Evolutionary conservation across 352 stramenopile genomes (phyloP).

Genomic region (Bremia lactucae): DNA sequence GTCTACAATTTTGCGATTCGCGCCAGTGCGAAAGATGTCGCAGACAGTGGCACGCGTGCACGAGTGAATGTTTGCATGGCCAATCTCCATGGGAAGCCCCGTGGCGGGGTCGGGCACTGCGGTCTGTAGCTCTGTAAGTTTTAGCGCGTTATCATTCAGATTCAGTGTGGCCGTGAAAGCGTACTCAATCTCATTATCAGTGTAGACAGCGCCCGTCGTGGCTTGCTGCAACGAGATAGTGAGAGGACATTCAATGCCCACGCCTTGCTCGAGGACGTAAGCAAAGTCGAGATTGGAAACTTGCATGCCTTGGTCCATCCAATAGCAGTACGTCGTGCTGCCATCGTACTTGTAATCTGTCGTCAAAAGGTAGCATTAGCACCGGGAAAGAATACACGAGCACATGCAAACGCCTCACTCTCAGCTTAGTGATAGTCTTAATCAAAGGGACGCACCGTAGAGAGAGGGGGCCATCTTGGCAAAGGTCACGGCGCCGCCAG

Average conservation of each 20-base stretch:
- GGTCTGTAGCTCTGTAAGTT: constrained; percentile 47
- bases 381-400: no score
- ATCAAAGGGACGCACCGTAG: constrained; percentile 30
- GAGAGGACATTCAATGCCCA: constrained; percentile 41
- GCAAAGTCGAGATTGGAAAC: constrained; percentile 62
- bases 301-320: constrained; percentile 59
- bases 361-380: background rate
- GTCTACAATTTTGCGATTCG: constrained; percentile 49
- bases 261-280: constrained; percentile 44
- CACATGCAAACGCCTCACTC: no score
- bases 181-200: constrained; percentile 39
- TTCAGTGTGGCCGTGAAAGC: constrained; percentile 69
- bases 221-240: constrained; percentile 42
- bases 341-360: constrained; percentile 67
- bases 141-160: constrained; percentile 51
- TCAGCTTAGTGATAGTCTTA: no score
- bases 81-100: constrained; percentile 48
- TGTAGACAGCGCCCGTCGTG: constrained; percentile 24
- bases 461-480: constrained; percentile 32
- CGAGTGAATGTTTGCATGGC: constrained; percentile 68
- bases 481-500: constrained; percentile 8
- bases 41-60: constrained; percentile 56
- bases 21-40: constrained; percentile 59
- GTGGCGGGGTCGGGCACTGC: constrained; percentile 46
- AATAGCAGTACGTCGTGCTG: constrained; percentile 75